Evolutionary conservation across 1,284 basidiomycete species (phyloP), one percentile per base, ranked within the genome.

Genomic region (Ganoderma leucocontextum): DNA sequence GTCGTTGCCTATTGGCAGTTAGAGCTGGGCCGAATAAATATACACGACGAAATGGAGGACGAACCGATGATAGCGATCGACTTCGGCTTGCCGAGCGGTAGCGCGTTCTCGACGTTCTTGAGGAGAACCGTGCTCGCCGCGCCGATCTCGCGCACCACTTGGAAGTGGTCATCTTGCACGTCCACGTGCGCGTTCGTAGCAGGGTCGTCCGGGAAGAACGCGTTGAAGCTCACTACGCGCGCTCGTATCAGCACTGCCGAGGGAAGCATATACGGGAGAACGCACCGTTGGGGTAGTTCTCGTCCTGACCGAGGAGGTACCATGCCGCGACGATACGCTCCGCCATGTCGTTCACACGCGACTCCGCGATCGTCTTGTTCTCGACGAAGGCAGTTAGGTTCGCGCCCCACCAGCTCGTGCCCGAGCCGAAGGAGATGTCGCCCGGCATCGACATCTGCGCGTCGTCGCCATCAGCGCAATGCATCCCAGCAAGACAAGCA

Each of bases 111-210:
- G 33, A 81, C 81, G 78, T 97, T 97, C 87, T 97, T 97, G 68
- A 97, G 84, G 36, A 97, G 82, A 10, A 96, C 91, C 1, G 89
- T 91, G 57, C 91, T 91, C 0, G 91, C 91, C 0, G 90, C 87
- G 15, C 91, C 94, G 39, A 96, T 89, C 76, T 92, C 84, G 38
- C 92, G 85, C 12, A 95, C 91, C 42, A 94, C 75, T 75, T 86
- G 82, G 77, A 83, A 84, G 74, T 96, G 95, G 74, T 94, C 88
- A 22, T 79, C 87, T 75, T 93, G 90, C 0, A 95, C 94, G 74
- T 96, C 89, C 38, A 95, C 82, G 70, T 89, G 90, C 63, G 84
- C 80, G 80, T 95, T 91, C 62, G 83, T 85, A 8, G 79, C 78
- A 62, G 85, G 84, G 72, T 86, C 82, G 47, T 84, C 79, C 0